Base-by-base conservation (phyloP, 306 rosid species). In the Prosopis cineraria region DNA sequence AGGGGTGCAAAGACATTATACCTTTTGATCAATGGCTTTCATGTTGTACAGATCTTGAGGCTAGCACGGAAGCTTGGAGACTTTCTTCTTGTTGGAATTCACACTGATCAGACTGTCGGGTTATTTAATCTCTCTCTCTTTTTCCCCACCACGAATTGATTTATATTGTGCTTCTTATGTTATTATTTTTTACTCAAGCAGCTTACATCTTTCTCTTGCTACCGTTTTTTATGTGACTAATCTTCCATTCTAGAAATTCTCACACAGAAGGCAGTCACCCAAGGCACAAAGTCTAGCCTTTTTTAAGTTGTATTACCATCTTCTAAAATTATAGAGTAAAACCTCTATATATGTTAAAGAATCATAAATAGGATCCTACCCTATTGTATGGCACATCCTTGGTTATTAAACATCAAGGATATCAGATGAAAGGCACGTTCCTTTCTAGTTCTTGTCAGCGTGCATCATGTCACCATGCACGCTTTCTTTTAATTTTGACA, bases 51-150 rank as follows among this genome's bases (percentile, higher is more conserved):
- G 98, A 94, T 94, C 82, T 89, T 92, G 91, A 90, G 96, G 88
- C 80, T 84, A 78, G 98, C 98, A 19, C 84, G 96, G 79, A 88
- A 72, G 73, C 92, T 87, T 58, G 98, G 98, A 56, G 97, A 94
- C 81, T 94, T 94, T 86, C 98, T 94, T 80, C 97, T 94, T 74
- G 98, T 94, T 78, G 98, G 98, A 74, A 92, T 89, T 87, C 98
- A 94, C 82, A 94, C 94, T 0, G 98, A 94, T 83, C 97, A 85
- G 86, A 90, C 93, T 14, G 92, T 92, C 91, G 88, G 64, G 64
- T 56, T 56, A 12, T 56, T 25, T 25, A 4, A 25, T 24, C 47
- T 27, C 68, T 64, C 25, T 71, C 33, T 52, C 13, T 67, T 48
- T 72, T 83, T 3, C 66, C 71, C 65, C 39, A n/a, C 68, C 68